Conservation (phyloP, 116 monocot genomes). For the Papilionanthe hybrid region DNA sequence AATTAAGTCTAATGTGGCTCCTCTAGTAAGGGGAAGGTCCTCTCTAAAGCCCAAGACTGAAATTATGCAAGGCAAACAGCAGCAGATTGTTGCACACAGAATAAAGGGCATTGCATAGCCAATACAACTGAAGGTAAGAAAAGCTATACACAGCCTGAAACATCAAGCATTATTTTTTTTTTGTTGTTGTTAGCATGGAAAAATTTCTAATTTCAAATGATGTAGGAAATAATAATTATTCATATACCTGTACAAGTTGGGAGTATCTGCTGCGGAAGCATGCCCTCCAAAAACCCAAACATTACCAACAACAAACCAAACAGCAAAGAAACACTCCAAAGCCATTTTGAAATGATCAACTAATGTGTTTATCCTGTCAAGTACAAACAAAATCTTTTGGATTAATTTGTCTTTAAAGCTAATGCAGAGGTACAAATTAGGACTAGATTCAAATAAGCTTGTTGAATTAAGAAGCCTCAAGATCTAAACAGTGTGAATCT, state of each 20-base stretch:
- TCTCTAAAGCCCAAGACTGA: slow-evolving; percentile 35
- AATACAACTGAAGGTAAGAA: slow-evolving; percentile 39
- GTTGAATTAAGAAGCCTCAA: not conserved
- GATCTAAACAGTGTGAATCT: not conserved
- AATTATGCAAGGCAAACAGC: slow-evolving; percentile 36
- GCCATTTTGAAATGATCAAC: slow-evolving; percentile 39
- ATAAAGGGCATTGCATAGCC: slow-evolving; percentile 44
- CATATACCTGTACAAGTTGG: slow-evolving; percentile 34
- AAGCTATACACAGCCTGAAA: slow-evolving; percentile 37
- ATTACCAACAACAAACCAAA: slow-evolving; percentile 46
- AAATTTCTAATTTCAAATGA: not conserved
- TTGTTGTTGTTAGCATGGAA: not conserved
- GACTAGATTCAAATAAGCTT: not conserved
- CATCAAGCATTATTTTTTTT: not conserved
- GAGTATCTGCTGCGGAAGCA: slow-evolving; percentile 25
- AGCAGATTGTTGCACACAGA: slow-evolving; percentile 34
- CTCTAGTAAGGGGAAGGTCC: slow-evolving; percentile 25
- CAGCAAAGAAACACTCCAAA: slow-evolving; percentile 44
- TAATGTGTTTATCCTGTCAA: slow-evolving; percentile 29
- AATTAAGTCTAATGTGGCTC: slow-evolving; percentile 33
- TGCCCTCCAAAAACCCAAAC: slow-evolving; percentile 40
- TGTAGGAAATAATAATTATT: not conserved
- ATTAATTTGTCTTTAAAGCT: not conserved
- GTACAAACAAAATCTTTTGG: not conserved
- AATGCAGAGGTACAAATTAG: not conserved